A percentile compares a stretch with the other conserved stretches of the same genome.
phyloP scores from a whole-genome alignment of 176 grass and related monocot genomes.

The Eleusine indica region DNA sequence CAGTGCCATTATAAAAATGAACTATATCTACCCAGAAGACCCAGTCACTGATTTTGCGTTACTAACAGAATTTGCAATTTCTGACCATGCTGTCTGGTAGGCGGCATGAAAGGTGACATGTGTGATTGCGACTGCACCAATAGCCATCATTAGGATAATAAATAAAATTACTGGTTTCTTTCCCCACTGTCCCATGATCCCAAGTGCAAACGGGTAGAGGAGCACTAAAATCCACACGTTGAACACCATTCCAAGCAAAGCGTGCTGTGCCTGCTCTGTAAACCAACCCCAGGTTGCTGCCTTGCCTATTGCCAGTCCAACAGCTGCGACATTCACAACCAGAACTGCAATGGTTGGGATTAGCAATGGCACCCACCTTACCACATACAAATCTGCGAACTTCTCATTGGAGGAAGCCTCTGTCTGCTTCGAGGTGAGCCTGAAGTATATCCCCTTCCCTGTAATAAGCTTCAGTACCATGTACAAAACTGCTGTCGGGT shows the following conservation, averaged over 20 bases:
- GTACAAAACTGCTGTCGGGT: slow-evolving; percentile 54
- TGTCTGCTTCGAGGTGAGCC: slow-evolving; percentile 56
- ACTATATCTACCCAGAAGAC: slow-evolving; percentile 1
- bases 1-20: not conserved
- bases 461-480: slow-evolving; percentile 53
- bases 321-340: slow-evolving; percentile 37
- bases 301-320: slow-evolving; percentile 42
- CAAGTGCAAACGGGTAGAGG: slow-evolving; percentile 54
- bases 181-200: slow-evolving; percentile 50
- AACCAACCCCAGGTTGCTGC: slow-evolving; percentile 20
- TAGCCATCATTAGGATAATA: slow-evolving; percentile 18
- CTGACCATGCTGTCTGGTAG: slow-evolving; percentile 23
- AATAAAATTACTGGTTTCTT: slow-evolving; percentile 39
- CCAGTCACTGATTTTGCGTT: not conserved
- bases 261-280: slow-evolving; percentile 33
- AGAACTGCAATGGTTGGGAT: slow-evolving; percentile 33
- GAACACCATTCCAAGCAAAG: slow-evolving; percentile 45
- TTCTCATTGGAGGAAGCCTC: slow-evolving; percentile 31
- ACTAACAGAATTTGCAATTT: slow-evolving; percentile 6
- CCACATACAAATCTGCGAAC: slow-evolving; percentile 49
- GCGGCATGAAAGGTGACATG: slow-evolving; percentile 10
- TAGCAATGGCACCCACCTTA: slow-evolving; percentile 48
- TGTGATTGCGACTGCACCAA: not conserved
- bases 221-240: slow-evolving; percentile 57
- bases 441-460: slow-evolving; percentile 48